These are phyloP conservation scores for Ustilago xerochloae DNA, from an alignment of 1,284 basidiomycete species.

Conservation along the genomic window DNA sequence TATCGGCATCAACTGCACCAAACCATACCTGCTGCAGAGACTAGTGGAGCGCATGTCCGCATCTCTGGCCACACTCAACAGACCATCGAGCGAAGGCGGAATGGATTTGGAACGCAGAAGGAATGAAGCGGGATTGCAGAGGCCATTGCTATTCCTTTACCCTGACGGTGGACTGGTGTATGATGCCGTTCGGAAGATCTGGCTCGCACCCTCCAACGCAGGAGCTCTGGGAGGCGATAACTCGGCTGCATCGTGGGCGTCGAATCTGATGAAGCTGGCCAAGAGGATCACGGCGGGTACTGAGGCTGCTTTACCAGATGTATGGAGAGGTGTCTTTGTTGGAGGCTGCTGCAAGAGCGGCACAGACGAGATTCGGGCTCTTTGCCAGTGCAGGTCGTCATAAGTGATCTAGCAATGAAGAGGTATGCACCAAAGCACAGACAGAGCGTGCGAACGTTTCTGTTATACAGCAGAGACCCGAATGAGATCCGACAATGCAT, in stretches of 20 bases:
- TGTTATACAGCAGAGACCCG: too few relatives aligned
- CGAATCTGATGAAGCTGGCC: constrained; percentile 45
- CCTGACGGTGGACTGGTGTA: constrained; percentile 63
- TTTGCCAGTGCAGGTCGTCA: constrained; percentile 28
- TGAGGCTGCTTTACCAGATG: constrained; percentile 8
- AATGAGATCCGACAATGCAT: too few relatives aligned
- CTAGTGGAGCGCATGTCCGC: constrained; percentile 46
- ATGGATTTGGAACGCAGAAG: constrained; percentile 20
- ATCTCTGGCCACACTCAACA: constrained; percentile 31
- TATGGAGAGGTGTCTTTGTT: constrained; percentile 53
- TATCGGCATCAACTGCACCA: constrained; percentile 64
- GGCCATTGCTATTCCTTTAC: constrained; percentile 60
- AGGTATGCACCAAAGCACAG: too few relatives aligned
- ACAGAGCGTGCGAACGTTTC: too few relatives aligned
- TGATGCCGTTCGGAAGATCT: constrained; percentile 51
- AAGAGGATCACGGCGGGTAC: constrained; percentile 15
- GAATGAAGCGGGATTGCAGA: constrained; percentile 7
- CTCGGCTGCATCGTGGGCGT: constrained; percentile 42
- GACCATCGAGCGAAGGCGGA: constrained; percentile 13
- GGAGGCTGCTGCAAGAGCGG: constrained; percentile 61
- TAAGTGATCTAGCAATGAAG: constrained; percentile 5
- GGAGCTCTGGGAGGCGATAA: constrained; percentile 16
- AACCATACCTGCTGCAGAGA: constrained; percentile 46
- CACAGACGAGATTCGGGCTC: constrained; percentile 47
- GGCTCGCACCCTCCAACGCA: constrained; percentile 37